Base-by-base conservation (phyloP, 2,329 filamentous ascomycete genomes). In the Aspergillus cejpii region DNA sequence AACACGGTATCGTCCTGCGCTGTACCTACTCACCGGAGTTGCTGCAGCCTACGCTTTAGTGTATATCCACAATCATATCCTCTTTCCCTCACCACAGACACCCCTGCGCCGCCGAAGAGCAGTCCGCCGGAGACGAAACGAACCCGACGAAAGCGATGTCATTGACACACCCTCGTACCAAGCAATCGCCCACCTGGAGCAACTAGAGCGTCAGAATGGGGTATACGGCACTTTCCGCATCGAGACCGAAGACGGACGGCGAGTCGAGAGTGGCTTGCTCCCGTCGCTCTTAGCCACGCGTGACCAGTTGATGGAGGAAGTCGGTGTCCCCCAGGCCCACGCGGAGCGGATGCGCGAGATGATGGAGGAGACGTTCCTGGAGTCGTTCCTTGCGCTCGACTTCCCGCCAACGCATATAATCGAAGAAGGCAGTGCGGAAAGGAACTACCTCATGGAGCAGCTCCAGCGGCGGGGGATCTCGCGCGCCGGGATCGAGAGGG, bases 351-450 rank as follows among this genome's bases (percentile, higher is more conserved):
- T 69, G 62, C 65, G 65, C 43, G 62, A 65, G 45, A 67, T 68
- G 61, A 69, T 70, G 63, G 68, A 71, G 45, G 65, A 70, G 40
- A 65, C 65, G 1, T 70, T 71, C 45, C 45, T 71, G 28, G 67
- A 70, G 44, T 67, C 66, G 2, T 71, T 71, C 37, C 55, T 71
- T 24, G 64, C 66, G 1, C 50, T 69, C 27, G 67, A 71, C 38
- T 68, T 69, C 24, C 65, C 63, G 3, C 55, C 67, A 1, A 53
- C 56, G 1, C 67, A 70, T 53, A 59, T 52, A 1, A 50, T 70
- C 8, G 55, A 51, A 2, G 61, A 62, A 6, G 59, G 57, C 1
- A 67, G 55, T 12, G 47, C 55, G 1, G 67, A 71, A 48, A 54
- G 64, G 41, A 50, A 60, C 6, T 71, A 67, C 43, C 45, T 71